phyloP scores from a whole-genome alignment of 2,329 filamentous ascomycete species.

The Fusarium annulatum region DNA sequence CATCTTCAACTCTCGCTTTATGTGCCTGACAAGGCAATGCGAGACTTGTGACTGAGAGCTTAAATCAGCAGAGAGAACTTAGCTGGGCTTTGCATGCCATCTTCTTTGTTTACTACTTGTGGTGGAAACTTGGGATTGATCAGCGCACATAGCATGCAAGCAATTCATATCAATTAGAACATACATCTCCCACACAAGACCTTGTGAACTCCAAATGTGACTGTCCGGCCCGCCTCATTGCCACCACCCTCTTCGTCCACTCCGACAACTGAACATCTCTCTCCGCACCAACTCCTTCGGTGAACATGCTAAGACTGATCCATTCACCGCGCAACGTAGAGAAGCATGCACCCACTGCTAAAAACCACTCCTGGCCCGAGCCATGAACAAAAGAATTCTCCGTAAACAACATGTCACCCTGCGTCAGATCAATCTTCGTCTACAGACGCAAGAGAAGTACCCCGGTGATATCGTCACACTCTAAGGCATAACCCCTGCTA shows the following conservation, averaged over 20 bases:
- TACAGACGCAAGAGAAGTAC: too few relatives aligned
- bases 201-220: background rate
- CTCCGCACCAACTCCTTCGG: accelerated
- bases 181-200: background rate
- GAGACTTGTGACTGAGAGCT: too few relatives aligned
- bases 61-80: too few relatives aligned
- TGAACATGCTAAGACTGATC: too few relatives aligned
- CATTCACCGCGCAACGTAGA: accelerated
- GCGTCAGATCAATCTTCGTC: background rate
- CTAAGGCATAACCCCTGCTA: accelerated
- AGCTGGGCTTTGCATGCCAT: background rate
- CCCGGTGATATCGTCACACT: accelerated
- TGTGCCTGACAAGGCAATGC: accelerated
- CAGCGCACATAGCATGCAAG: background rate
- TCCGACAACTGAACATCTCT: too few relatives aligned
- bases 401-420: background rate
- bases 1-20: too few relatives aligned
- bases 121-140: accelerated
- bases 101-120: background rate
- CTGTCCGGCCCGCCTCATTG: too few relatives aligned
- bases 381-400: background rate
- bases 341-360: background rate
- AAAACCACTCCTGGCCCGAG: background rate
- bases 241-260: too few relatives aligned
- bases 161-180: background rate